phyloP scores from a whole-genome alignment of 116 monocot species.

The Zostera marina region DNA sequence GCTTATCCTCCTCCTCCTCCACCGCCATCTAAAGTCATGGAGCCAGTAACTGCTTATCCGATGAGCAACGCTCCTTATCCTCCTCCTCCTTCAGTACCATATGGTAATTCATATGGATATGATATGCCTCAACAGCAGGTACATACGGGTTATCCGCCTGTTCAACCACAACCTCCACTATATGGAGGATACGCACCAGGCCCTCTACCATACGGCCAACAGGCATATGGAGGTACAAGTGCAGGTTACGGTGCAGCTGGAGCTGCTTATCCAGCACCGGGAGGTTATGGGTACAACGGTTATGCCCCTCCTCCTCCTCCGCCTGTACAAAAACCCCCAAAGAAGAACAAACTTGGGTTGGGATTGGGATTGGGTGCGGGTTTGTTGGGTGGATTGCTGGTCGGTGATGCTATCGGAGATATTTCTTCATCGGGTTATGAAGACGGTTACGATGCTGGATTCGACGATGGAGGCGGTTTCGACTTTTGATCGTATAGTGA shows the following conservation, averaged over 20 bases:
- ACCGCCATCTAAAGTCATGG: not conserved
- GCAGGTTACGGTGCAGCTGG: too few species aligned
- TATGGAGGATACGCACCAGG: too few species aligned
- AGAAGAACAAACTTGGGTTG: constrained; percentile 35
- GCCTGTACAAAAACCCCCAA: constrained; percentile 12
- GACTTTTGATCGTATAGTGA: constrained; percentile 25
- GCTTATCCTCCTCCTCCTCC: too few species aligned
- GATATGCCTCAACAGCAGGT: too few species aligned
- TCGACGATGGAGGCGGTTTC: constrained; percentile 17
- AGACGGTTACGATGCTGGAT: constrained; percentile 28
- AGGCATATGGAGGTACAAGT: constrained; percentile 9
- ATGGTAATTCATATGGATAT: too few species aligned
- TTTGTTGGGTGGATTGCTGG: constrained; percentile 37
- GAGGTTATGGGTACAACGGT: constrained; percentile 7
- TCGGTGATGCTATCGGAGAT: constrained; percentile 39
- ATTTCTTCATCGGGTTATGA: constrained; percentile 12
- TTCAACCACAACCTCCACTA: not conserved
- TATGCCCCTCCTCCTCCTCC: constrained; percentile 8
- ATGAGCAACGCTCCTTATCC: too few species aligned
- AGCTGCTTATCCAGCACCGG: constrained; percentile 4
- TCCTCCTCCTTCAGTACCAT: too few species aligned
- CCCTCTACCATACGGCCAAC: too few species aligned
- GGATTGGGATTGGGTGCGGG: constrained; percentile 50
- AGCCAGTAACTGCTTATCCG: not conserved
- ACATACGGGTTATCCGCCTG: too few species aligned